Evolutionary conservation across 1,284 basidiomycete genomes (phyloP).

Genomic region (Vanrija sp.): DNA sequence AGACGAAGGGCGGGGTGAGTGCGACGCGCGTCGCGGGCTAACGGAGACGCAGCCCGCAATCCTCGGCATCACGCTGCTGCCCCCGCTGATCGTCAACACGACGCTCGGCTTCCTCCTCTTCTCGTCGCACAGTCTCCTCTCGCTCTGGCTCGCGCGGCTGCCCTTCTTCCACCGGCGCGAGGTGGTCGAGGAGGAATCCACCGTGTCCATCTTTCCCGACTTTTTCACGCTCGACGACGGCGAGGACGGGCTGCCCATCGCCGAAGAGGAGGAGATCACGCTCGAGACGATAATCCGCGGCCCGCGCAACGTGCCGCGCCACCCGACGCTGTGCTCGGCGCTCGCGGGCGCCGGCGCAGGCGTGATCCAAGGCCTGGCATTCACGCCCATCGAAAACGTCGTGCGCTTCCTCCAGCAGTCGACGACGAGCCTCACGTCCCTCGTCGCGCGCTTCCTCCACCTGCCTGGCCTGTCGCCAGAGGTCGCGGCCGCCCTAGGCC

Average conservation of each 20-base stretch:
- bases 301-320: slow-evolving; percentile 37
- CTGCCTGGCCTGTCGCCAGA: slow-evolving; percentile 24
- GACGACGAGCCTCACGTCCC: slow-evolving; percentile 22
- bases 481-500: slow-evolving; percentile 10
- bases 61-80: slow-evolving; percentile 37
- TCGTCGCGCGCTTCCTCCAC: slow-evolving; percentile 19
- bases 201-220: background rate
- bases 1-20: slow-evolving; percentile 35
- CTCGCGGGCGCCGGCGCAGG: slow-evolving; percentile 45
- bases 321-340: slow-evolving; percentile 44
- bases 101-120: slow-evolving; percentile 47
- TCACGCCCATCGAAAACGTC: slow-evolving; percentile 48
- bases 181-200: background rate
- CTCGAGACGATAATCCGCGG: slow-evolving; percentile 39
- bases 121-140: slow-evolving; percentile 45
- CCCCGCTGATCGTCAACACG: slow-evolving; percentile 45
- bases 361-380: slow-evolving; percentile 42
- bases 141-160: slow-evolving; percentile 37
- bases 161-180: slow-evolving; percentile 35
- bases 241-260: background rate
- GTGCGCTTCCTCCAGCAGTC: slow-evolving; percentile 37
- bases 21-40: background rate
- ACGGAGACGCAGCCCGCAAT: slow-evolving; percentile 12
- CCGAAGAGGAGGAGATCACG: slow-evolving; percentile 36
- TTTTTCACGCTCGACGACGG: slow-evolving; percentile 1